Evolutionary conservation across 495 filamentous ascomycete genomes (phyloP).

Genomic region (Tuber magnatum): DNA sequence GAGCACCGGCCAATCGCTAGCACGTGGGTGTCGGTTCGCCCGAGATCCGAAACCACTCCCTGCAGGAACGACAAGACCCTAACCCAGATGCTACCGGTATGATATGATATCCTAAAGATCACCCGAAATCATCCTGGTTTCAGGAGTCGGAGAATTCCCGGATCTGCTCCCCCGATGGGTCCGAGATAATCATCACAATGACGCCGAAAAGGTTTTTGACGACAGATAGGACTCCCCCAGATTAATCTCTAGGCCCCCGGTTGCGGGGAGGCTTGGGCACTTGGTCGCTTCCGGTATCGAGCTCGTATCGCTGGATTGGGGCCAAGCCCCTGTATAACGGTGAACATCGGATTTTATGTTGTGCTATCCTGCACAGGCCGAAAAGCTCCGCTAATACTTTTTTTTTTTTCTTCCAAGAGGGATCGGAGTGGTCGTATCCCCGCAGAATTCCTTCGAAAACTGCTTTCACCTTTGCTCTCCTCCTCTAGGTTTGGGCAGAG

Average conservation of each 20-base stretch:
- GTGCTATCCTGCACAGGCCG: neutral
- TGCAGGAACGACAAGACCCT: neutral
- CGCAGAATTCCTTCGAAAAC: neutral
- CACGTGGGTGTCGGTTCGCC: neutral
- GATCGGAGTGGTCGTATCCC: neutral
- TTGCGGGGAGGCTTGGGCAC: neutral
- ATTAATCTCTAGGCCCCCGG: neutral
- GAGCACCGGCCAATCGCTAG: neutral
- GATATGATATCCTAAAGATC: too few species aligned
- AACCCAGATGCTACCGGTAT: neutral
- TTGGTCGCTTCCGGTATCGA: neutral
- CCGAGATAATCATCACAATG: neutral
- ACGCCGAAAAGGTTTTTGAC: neutral
- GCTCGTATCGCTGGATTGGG: neutral
- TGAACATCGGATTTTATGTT: neutral
- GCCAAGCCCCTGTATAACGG: neutral
- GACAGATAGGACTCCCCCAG: neutral
- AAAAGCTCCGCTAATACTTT: neutral
- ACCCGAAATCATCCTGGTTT: neutral
- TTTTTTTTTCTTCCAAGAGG: neutral
- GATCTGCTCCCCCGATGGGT: neutral
- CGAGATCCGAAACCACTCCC: conserved; percentile 1
- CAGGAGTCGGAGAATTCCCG: neutral
- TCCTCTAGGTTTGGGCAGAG: neutral
- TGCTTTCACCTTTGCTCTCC: neutral